A percentile compares a stretch with the other conserved stretches of the same genome.
These are phyloP conservation scores for Mollisia scopiformis DNA, from an alignment of 2,329 filamentous ascomycete genomes.

Conservation along the genomic window DNA sequence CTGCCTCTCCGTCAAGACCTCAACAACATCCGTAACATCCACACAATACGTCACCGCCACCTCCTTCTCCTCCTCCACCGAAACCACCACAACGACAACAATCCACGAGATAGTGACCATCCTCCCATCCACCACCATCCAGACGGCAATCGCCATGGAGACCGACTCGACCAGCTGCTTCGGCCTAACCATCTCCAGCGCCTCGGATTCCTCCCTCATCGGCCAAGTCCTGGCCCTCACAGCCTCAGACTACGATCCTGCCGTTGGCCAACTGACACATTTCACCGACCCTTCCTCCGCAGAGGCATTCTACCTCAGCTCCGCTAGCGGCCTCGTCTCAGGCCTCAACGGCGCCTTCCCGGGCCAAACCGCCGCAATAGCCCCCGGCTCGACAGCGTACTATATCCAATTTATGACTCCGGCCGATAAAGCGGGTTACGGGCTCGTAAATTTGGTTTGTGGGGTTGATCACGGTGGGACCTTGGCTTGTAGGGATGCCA, in stretches of 20 bases:
- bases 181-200: background rate
- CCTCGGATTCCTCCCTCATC: background rate
- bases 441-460: background rate
- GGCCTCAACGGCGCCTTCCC: background rate
- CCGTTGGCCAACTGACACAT: background rate
- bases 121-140: background rate
- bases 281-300: background rate
- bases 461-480: background rate
- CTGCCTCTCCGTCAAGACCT: background rate
- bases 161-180: background rate
- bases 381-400: background rate
- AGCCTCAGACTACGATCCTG: background rate
- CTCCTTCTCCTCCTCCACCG: background rate
- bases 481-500: background rate
- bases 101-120: background rate
- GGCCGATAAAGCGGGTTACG: background rate
- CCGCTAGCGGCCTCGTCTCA: background rate
- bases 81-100: background rate
- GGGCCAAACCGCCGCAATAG: background rate
- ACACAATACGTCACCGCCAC: background rate
- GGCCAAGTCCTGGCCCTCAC: background rate
- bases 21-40: background rate
- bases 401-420: background rate
- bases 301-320: background rate
- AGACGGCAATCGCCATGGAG: background rate